Percentiles rank a stretch among this genome's conserved stretches.
These are phyloP conservation scores for Mucor sp. DNA, from an alignment of 371 early-diverging fungal genomes.

Conservation along the genomic window DNA sequence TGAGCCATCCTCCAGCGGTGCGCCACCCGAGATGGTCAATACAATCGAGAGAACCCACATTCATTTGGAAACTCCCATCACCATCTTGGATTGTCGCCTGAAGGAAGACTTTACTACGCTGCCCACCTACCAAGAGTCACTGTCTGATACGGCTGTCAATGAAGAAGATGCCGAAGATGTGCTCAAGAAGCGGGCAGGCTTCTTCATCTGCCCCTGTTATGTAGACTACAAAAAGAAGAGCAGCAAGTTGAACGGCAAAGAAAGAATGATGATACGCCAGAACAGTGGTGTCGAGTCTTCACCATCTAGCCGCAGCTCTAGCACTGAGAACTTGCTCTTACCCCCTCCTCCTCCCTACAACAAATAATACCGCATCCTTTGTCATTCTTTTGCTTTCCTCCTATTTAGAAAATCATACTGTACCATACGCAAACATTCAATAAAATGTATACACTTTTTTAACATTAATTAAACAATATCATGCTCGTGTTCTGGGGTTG, in stretches of 20 bases:
- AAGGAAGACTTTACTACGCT: slow-evolving; percentile 36
- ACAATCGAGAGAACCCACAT: slow-evolving; percentile 12
- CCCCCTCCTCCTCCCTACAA: slow-evolving; percentile 24
- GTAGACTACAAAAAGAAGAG: slow-evolving; percentile 47
- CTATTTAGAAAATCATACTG: not conserved
- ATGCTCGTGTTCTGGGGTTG: not conserved
- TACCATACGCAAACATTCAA: not conserved
- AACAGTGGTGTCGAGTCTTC: slow-evolving; percentile 2
- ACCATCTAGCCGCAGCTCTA: not conserved
- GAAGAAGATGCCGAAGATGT: slow-evolving; percentile 26
- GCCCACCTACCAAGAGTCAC: slow-evolving; percentile 40
- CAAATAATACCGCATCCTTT: not conserved
- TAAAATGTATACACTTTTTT: not conserved
- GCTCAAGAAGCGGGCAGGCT: slow-evolving; percentile 19
- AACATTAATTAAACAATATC: not conserved
- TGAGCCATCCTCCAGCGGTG: not conserved
- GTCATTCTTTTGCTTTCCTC: not conserved
- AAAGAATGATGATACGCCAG: slow-evolving; percentile 35
- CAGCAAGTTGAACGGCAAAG: slow-evolving; percentile 19
- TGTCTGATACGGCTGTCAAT: slow-evolving; percentile 27
- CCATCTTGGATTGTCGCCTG: slow-evolving; percentile 36
- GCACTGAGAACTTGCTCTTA: slow-evolving; percentile 3
- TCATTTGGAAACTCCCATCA: slow-evolving; percentile 35
- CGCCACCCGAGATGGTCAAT: not conserved
- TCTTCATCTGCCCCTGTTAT: slow-evolving; percentile 50